Conservation (phyloP, 2,329 filamentous ascomycete species). For the Beauveria varroae region DNA sequence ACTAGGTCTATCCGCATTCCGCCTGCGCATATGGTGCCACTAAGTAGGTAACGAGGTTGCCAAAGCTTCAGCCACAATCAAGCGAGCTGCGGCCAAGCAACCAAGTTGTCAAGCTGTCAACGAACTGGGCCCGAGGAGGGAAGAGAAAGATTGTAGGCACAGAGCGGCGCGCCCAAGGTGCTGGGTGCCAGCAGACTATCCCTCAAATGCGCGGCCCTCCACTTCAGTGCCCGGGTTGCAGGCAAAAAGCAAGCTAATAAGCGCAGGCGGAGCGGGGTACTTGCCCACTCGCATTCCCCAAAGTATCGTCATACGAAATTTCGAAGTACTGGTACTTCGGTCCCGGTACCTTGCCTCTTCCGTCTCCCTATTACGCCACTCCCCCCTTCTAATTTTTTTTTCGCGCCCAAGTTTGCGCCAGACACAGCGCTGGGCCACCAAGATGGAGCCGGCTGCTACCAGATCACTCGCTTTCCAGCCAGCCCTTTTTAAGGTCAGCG, state of each 20-base stretch:
- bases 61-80: constrained; percentile 1
- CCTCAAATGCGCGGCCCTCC: not conserved
- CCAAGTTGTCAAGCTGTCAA: not conserved
- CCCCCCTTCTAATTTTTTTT: not conserved
- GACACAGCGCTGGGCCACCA: not conserved
- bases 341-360: constrained; percentile 19
- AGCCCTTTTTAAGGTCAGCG: constrained; percentile 6
- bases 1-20: not conserved
- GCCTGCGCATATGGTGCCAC: not conserved
- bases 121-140: not conserved
- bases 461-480: constrained; percentile 5
- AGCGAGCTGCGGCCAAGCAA: not conserved
- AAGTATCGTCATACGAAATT: constrained; percentile 30
- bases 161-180: not conserved
- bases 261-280: constrained; percentile 22
- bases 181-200: constrained; percentile 8
- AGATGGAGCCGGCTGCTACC: not conserved
- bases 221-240: not conserved
- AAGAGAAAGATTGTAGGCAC: not conserved
- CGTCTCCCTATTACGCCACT: constrained; percentile 1
- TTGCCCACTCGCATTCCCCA: constrained; percentile 26
- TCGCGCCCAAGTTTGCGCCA: not conserved
- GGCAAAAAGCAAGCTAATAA: constrained; percentile 11
- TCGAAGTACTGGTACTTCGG: constrained; percentile 24
- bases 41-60: not conserved